phyloP scores from a whole-genome alignment of 192 early-diverging fungal species.

The Thamnidium elegans region DNA sequence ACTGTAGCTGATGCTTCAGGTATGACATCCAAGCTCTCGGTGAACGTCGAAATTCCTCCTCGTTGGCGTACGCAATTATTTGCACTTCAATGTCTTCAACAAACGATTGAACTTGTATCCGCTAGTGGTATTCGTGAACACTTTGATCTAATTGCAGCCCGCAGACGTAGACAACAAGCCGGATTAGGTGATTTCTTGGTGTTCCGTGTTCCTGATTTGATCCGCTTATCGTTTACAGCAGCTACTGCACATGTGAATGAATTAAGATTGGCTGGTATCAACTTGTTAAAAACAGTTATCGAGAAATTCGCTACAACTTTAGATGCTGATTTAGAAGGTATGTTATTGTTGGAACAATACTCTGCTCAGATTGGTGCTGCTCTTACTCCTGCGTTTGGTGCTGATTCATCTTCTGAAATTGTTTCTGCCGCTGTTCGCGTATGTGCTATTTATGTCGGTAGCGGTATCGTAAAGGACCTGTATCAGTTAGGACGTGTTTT shows the following conservation, averaged over 20 bases:
- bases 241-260: slow-evolving; percentile 73
- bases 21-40: slow-evolving; percentile 22
- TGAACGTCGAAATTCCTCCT: slow-evolving; percentile 49
- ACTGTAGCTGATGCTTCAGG: slow-evolving; percentile 33
- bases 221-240: slow-evolving; percentile 88
- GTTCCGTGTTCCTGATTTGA: slow-evolving; percentile 76
- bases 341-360: slow-evolving; percentile 84
- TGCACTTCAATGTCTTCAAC: slow-evolving; percentile 70
- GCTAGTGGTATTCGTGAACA: slow-evolving; percentile 59
- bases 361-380: slow-evolving; percentile 93
- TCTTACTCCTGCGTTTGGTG: slow-evolving; percentile 79
- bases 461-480: slow-evolving; percentile 84
- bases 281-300: slow-evolving; percentile 75
- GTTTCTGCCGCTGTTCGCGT: slow-evolving; percentile 75
- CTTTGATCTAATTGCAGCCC: slow-evolving; percentile 63
- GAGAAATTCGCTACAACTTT: slow-evolving; percentile 66
- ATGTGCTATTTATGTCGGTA: slow-evolving; percentile 79
- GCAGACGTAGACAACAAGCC: slow-evolving; percentile 49
- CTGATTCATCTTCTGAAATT: slow-evolving; percentile 73
- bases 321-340: slow-evolving; percentile 90
- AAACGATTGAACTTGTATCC: slow-evolving; percentile 60
- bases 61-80: slow-evolving; percentile 82
- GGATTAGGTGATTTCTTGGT: slow-evolving; percentile 68
- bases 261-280: slow-evolving; percentile 76
- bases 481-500: slow-evolving; percentile 67